Evolutionary conservation across 345 rosid species (phyloP), one percentile per base, ranked within the genome.

Genomic region (Gossypium ekmanianum): DNA sequence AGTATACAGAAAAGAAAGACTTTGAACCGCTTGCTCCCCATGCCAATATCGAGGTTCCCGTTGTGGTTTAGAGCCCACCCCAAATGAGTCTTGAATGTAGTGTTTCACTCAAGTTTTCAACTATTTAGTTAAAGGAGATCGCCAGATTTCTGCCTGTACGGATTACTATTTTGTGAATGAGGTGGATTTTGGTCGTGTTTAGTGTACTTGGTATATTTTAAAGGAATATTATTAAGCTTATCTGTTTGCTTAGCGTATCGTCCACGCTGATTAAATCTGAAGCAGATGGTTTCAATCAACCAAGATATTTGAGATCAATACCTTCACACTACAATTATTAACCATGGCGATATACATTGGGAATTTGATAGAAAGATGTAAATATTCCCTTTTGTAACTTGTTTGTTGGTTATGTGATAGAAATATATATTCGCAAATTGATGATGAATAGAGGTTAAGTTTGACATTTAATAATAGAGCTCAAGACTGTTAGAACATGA

Each of bases 1-100:
- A 29, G 41, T 3, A 4, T 47, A 90, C 86, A 81, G 92, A 88
- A 72, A 89, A 87, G 51, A 11, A 7, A n/a, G 24, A 20, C 9
- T 70, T 51, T 17, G 24, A 50, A 13, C 1, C 41, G 7, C 24
- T 50, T 5, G 10, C 43, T 24, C 27, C 29, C 6, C 65, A 68
- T 4, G 27, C 76, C 58, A 27, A 59, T 45, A 47, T 73, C 4
- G 68, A 61, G 57, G 34, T 73, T 61, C 76, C 76, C 0, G 54
- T n/a, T 6, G 51, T 12, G n/a, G 66, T 26, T 22, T 72, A 72
- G 65, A 26, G 12, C 41, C 41, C 41, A 34, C 39, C 10, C 24
- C 12, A 43, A 58, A 58, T 9, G 9, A 24, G 47, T 2, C 24
- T 7, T 7, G 11, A 61, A 43, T 59, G 75, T 45, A 43, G 44